Evolutionary conservation across 2,329 filamentous ascomycete species (phyloP), one percentile per base, ranked within the genome.

Genomic region (Ophiostoma sp.): DNA sequence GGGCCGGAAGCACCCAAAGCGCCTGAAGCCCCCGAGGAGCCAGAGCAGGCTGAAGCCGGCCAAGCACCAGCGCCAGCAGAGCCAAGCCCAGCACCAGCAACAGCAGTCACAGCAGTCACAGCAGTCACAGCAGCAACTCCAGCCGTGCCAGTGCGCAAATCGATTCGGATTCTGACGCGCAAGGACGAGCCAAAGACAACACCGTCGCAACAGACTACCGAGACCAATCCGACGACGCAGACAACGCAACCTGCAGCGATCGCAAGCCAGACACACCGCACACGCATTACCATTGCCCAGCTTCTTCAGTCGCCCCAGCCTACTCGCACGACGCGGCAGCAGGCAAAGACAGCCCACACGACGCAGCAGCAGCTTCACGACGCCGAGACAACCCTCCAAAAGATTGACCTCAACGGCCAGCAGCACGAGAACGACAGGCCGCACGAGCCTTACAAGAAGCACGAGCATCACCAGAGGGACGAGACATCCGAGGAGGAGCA

Each of bases 141-240:
- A 18, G 62, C 18, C 27, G 27, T 36, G 38, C 9, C 44, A 14
- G 27, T 65, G 64, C 64, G 64, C 64, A 49, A 52, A 41, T 65
- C 64, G 45, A 40, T 18, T 11, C 44, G 64, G 44, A 65, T 65
- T 65, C 64, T 49, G 45, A 65, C 64, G 64, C 64, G 64, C 64
- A 41, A 65, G 27, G 44, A 42, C 18, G 36, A 64, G 62, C 40
- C 62, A 45, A 45, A 44, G n/a, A 44, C 63, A 64, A 45, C 63
- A 64, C 62, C 62, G 63, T 65, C 63, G 44, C 63, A 65, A 65
- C 62, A 44, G 62, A 42, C 38, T 9, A 44, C 41, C 42, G 18
- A 45, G 42, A 45, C 42, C 42, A 64, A 44, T 38, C 5, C 14
- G 40, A 64, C 38, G 16, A 42, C 60, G 40, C 12, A 16, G 60